Evolutionary conservation across 495 filamentous ascomycete genomes (phyloP), one percentile per base, ranked within the genome.

Genomic region (Neurospora hispaniola): DNA sequence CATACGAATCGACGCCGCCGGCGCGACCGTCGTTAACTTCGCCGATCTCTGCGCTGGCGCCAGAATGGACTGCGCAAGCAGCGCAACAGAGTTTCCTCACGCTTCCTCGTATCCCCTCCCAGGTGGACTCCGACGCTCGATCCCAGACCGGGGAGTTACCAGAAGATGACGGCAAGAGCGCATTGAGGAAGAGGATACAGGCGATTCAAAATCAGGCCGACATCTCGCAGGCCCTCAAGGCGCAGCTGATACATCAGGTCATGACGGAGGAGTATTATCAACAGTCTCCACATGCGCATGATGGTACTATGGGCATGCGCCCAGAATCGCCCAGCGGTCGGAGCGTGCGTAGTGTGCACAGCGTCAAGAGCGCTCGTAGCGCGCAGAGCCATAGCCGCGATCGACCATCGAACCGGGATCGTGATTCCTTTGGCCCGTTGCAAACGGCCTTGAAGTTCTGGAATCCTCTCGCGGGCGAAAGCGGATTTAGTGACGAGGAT

Each of bases 151-250:
- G 54, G 54, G 54, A 79, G 27, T 83, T 99, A 69, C 96, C 96
- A 0, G 96, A 91, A 76, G 93, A 99, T 80, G 96, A 99, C 85
- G 96, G 96, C 41, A 97, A 97, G 92, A 85, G 89, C 9, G 80
- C 82, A 70, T 81, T 98, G 72, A 85, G 96, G 71, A 87, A 84
- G 73, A 90, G 89, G 80, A 95, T 99, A 73, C 86, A 92, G 46
- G 87, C 86, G 42, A 94, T 99, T 72, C 89, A 93, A 73, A 66
- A 66, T 27, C 81, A 87, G 18, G 84, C 88, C 74, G 84, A 88
- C 10, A 83, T 91, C 35, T 80, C 89, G n/a, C 89, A 88, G 72
- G 81, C 86, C 20, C 90, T 94, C 73, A 97, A 95, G 84, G 96
- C 96, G 38, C 88, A 84, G 72, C 81, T 91, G 84, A 91, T 99